phyloP scores from a whole-genome alignment of 208 protist genomes.

The Strigomonas culicis region DNA sequence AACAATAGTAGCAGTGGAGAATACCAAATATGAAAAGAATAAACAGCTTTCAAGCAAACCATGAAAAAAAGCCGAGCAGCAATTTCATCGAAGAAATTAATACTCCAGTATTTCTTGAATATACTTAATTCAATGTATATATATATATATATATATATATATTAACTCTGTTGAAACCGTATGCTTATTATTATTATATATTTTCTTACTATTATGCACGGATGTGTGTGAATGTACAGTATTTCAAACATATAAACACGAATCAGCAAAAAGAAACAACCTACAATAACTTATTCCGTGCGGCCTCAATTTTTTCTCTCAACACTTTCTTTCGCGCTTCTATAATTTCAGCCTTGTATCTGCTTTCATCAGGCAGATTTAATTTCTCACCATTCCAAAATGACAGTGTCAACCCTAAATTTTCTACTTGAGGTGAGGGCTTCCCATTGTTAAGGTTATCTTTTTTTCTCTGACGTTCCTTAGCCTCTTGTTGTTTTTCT shows the following conservation, averaged over 20 bases:
- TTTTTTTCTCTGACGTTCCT: constrained; percentile 10
- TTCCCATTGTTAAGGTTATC: background rate
- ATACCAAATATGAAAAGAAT: background rate
- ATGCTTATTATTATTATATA: constrained; percentile 25
- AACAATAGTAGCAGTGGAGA: constrained; percentile 3
- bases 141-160: constrained; percentile 28
- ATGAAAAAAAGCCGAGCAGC: background rate
- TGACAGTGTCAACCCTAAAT: constrained; percentile 16
- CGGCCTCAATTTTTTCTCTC: constrained; percentile 25
- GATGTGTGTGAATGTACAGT: no score
- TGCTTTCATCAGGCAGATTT: constrained; percentile 40
- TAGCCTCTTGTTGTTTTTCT: constrained; percentile 26
- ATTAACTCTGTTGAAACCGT: constrained; percentile 29
- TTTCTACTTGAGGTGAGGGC: background rate
- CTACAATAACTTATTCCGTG: constrained; percentile 10
- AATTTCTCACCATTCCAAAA: constrained; percentile 29
- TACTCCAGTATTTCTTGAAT: constrained; percentile 3
- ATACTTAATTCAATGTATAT: constrained; percentile 9
- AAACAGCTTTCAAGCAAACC: background rate
- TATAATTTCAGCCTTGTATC: constrained; percentile 36
- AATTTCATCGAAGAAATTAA: background rate
- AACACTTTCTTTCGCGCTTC: constrained; percentile 33
- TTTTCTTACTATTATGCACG: no score
- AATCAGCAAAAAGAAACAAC: no score
- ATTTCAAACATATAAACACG: no score